Base-by-base conservation (phyloP, 768 basidiomycete species). In the Russula compacta region DNA sequence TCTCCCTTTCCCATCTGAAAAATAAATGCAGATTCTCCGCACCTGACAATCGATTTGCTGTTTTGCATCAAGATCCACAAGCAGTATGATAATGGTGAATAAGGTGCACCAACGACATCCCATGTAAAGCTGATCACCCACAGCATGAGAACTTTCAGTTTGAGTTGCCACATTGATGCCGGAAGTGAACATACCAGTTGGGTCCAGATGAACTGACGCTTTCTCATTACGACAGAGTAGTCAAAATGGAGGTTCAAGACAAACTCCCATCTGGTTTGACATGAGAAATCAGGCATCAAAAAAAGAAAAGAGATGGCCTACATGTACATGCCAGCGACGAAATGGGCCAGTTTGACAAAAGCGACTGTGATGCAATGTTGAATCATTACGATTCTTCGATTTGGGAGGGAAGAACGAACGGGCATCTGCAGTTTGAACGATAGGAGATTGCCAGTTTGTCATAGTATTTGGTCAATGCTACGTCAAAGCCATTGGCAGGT, bases 291-390 rank as follows among this genome's bases (percentile, higher is more conserved):
- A 15, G 4, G 10, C 6, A 35, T 7, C 19, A 1, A 24, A n/a
- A 17, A 36, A 17, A 17, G 7, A 21, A 38, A 7, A 38, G 42
- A 36, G 32, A 40, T 8, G 33, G 10, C 49, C n/a, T 44, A 58
- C 61, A 63, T 47, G 50, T 46, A 49, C 49, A 63, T 12, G 12
- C 61, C 61, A 5, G 35, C 61, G 21, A 59, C 6, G 47, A 53
- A 12, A 44, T 58, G 61, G 29, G 49, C 11, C 2, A 63, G n/a
- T 29, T 59, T 63, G 4, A 35, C 24, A 1, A 1, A 1, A 29
- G 24, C 24, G 2, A 29, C 24, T 29, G 24, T 29, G 24, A 3
- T 29, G 24, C 24, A 29, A 29, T 2, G 24, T 29, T 3, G 3
- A 29, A 29, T 29, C 3, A 29, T 3, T 29, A 29, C 24, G 24